These are phyloP conservation scores for Aquilaria agallochum DNA, from an alignment of 441 rosid species.

Conservation along the genomic window DNA sequence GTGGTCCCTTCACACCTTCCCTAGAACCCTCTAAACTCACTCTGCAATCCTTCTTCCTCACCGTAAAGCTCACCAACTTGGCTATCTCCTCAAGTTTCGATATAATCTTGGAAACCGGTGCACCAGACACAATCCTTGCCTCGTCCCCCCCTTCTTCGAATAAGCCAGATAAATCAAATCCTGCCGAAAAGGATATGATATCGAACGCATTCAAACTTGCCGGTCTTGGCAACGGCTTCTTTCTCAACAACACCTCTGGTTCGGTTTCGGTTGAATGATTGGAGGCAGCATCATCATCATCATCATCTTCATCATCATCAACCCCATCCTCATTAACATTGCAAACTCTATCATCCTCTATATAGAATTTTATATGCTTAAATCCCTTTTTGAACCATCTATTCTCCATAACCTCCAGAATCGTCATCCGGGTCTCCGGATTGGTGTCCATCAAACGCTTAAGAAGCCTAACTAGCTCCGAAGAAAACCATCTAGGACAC, in stretches of 20 bases:
- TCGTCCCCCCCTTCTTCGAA: conserved; percentile 82
- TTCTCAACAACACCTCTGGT: conserved; percentile 38
- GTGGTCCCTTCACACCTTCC: conserved; percentile 77
- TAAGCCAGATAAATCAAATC: conserved; percentile 77
- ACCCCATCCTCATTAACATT: conserved; percentile 36
- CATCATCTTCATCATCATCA: conserved; percentile 35
- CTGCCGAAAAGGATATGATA: conserved; percentile 75
- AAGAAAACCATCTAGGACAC: conserved; percentile 86
- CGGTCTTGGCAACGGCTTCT: conserved; percentile 61
- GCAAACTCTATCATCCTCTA: conserved; percentile 74
- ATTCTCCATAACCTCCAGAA: conserved; percentile 66
- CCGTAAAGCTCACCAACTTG: conserved; percentile 63
- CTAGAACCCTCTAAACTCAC: conserved; percentile 79
- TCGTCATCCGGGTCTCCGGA: conserved; percentile 58
- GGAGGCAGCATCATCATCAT: conserved; percentile 43
- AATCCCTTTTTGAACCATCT: conserved; percentile 85
- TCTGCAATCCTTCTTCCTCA: conserved; percentile 80
- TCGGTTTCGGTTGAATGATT: conserved; percentile 49
- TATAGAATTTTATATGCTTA: conserved; percentile 68
- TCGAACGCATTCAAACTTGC: conserved; percentile 88
- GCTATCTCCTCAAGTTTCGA: conserved; percentile 91
- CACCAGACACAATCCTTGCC: conserved; percentile 68
- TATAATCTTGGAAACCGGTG: conserved; percentile 67
- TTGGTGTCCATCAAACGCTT: conserved; percentile 56
- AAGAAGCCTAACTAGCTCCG: conserved; percentile 51